A percentile compares a stretch with the other conserved stretches of the same genome.
Evolutionary conservation across 169 alveolate genomes (phyloP).

Genomic region (Eimeria praecox): DNA sequence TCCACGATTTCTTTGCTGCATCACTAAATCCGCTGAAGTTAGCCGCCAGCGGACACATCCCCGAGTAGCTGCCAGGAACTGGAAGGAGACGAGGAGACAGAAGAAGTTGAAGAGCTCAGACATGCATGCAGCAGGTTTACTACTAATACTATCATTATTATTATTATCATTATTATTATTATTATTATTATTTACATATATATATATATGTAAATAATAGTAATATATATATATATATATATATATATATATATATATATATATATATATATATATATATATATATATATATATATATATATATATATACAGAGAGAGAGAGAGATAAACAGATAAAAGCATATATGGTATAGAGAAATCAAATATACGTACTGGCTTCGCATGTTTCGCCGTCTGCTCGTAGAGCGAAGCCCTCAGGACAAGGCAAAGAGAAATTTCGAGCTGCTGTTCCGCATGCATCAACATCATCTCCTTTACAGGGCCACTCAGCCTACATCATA

Average conservation of each 20-base stretch:
- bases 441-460: conserved; percentile 45
- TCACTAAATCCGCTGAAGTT: conserved; percentile 67
- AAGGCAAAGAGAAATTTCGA: conserved; percentile 55
- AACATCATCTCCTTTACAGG: conserved; percentile 55
- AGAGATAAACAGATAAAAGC: too few relatives aligned
- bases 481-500: conserved; percentile 65
- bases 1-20: conserved; percentile 70
- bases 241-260: too few relatives aligned
- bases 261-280: too few relatives aligned
- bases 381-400: conserved; percentile 55
- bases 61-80: conserved; percentile 62
- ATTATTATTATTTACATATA: too few relatives aligned
- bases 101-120: too few relatives aligned
- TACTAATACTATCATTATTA: too few relatives aligned
- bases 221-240: too few relatives aligned
- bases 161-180: too few relatives aligned
- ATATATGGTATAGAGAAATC: neutral
- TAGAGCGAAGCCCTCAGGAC: conserved; percentile 73
- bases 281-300: too few relatives aligned
- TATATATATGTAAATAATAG: too few relatives aligned
- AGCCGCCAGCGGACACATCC: conserved; percentile 50
- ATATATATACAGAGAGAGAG: too few relatives aligned
- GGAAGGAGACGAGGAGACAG: neutral
- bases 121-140: too few relatives aligned
- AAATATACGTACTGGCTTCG: conserved; percentile 31